These are phyloP conservation scores for Penicillium riverlandense DNA, from an alignment of 495 filamentous ascomycete species.

Conservation along the genomic window DNA sequence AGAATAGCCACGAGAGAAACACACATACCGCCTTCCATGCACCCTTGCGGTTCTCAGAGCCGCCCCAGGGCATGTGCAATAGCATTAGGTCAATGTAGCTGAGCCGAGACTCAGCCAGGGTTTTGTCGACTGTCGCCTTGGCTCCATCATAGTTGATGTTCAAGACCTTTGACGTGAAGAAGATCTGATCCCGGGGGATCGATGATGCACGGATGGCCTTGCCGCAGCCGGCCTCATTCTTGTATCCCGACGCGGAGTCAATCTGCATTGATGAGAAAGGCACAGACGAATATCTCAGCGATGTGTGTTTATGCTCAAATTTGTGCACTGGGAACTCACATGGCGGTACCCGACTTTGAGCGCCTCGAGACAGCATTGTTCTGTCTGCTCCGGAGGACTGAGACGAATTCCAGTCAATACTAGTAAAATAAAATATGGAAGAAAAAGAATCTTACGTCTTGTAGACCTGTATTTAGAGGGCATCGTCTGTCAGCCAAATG, in stretches of 20 bases:
- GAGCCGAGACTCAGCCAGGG: slow-evolving; percentile 45
- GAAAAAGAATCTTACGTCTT: slow-evolving; percentile 45
- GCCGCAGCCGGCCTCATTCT: slow-evolving; percentile 55
- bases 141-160: slow-evolving; percentile 46
- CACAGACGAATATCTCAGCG: no score
- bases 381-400: slow-evolving; percentile 3
- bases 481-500: slow-evolving; percentile 2
- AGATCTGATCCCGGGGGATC: slow-evolving; percentile 51
- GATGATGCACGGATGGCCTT: slow-evolving; percentile 40
- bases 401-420: not conserved
- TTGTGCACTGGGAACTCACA: slow-evolving; percentile 22
- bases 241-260: slow-evolving; percentile 59
- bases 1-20: not conserved
- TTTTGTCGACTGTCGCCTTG: slow-evolving; percentile 47
- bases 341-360: slow-evolving; percentile 63
- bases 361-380: slow-evolving; percentile 37
- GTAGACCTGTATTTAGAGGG: slow-evolving; percentile 45
- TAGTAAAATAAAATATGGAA: no score
- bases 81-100: slow-evolving; percentile 62
- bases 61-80: slow-evolving; percentile 60
- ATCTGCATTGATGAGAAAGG: slow-evolving; percentile 18
- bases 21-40: slow-evolving; percentile 48
- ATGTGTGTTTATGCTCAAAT: not conserved
- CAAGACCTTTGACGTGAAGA: slow-evolving; percentile 66
- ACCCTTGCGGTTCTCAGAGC: slow-evolving; percentile 48